A percentile compares a stretch with the other conserved stretches of the same genome.
These are phyloP conservation scores for Chlorella sp. DNA, from an alignment of 139 green algal species.

Conservation along the genomic window DNA sequence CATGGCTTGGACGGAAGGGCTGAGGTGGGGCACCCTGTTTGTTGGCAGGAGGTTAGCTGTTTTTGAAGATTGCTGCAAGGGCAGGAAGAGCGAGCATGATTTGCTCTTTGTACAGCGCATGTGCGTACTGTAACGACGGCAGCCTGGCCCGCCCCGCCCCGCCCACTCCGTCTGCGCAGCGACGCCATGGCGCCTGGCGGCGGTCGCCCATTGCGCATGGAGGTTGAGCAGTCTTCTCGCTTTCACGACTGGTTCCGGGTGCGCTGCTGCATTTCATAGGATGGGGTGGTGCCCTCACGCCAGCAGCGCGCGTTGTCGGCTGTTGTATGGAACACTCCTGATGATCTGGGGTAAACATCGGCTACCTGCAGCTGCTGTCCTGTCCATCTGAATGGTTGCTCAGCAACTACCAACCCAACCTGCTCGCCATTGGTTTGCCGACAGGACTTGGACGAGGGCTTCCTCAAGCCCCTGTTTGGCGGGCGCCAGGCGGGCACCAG, in stretches of 20 bases:
- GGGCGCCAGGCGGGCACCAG: constrained; percentile 24
- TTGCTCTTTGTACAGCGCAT: too few relatives aligned
- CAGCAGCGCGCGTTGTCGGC: too few relatives aligned
- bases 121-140: too few relatives aligned
- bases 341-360: too few relatives aligned
- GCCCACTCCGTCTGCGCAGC: constrained; percentile 20
- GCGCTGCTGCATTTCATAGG: too few relatives aligned
- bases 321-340: too few relatives aligned
- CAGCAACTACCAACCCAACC: not conserved
- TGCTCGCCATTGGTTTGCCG: not conserved
- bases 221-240: constrained; percentile 3
- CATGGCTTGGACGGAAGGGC: constrained; percentile 25
- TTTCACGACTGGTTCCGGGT: constrained; percentile 54
- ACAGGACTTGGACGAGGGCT: constrained; percentile 50
- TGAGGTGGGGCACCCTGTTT: constrained; percentile 17
- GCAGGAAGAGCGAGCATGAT: too few relatives aligned
- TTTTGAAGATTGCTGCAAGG: too few relatives aligned
- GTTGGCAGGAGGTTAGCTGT: too few relatives aligned
- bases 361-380: too few relatives aligned
- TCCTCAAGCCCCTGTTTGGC: constrained; percentile 67
- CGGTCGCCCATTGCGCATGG: not conserved
- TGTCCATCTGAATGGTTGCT: too few relatives aligned
- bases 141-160: not conserved
- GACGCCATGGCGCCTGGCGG: not conserved
- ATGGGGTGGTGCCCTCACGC: too few relatives aligned